Conservation (phyloP, 805 yeast genomes). For the Debaryomyces hansenii region DNA sequence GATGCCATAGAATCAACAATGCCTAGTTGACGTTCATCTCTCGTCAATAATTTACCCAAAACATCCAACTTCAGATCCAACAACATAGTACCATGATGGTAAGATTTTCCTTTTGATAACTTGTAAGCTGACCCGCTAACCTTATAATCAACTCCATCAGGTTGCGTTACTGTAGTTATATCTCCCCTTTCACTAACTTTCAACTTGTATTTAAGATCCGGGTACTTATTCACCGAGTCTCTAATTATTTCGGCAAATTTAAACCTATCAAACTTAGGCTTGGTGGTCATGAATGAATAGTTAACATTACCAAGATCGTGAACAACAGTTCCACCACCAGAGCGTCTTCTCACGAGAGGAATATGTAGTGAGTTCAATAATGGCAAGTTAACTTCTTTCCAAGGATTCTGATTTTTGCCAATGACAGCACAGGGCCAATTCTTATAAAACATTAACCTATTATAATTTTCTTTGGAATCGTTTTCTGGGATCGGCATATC, state of each 20-base stretch:
- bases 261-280: conserved; percentile 61
- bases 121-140: conserved; percentile 94
- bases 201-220: conserved; percentile 23
- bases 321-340: conserved; percentile 97
- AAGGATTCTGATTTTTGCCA: conserved; percentile 96
- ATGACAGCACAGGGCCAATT: conserved; percentile 87
- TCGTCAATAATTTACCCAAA: conserved; percentile 58
- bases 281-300: conserved; percentile 74
- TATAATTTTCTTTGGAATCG: conserved; percentile 24
- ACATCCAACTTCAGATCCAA: conserved; percentile 62
- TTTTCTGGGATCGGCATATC: conserved; percentile 48
- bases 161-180: conserved; percentile 46
- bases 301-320: conserved; percentile 91
- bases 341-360: conserved; percentile 72
- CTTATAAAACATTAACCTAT: conserved; percentile 67
- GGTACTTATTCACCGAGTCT: conserved; percentile 24
- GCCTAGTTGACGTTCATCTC: conserved; percentile 41
- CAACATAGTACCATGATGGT: conserved; percentile 97
- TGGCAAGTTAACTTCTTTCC: conserved; percentile 76
- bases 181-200: conserved; percentile 78
- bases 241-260: conserved; percentile 50
- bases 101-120: conserved; percentile 74
- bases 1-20: conserved; percentile 47
- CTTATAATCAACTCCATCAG: conserved; percentile 42
- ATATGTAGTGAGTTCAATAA: conserved; percentile 49